phyloP scores from a whole-genome alignment of 257 asterid species.

The Gentiana dahurica region DNA sequence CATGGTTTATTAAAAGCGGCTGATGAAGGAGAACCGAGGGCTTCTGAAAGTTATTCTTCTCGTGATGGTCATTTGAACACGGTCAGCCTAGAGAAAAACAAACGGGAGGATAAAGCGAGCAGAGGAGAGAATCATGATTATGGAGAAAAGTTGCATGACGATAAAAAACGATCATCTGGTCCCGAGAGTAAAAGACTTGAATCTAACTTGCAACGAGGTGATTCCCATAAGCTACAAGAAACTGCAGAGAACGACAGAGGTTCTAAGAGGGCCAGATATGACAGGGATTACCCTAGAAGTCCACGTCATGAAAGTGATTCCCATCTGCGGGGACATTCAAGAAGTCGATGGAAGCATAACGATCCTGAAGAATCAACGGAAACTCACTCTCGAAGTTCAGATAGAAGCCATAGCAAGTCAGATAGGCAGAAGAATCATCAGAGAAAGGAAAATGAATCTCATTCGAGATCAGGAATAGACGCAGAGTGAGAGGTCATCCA shows the following conservation, averaged over 20 bases:
- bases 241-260: conserved; percentile 20
- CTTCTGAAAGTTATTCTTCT: conserved; percentile 20
- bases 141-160: conserved; percentile 20
- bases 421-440: conserved; percentile 26
- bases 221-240: conserved; percentile 23
- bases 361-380: conserved; percentile 21
- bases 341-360: conserved; percentile 20
- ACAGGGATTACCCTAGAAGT: conserved; percentile 19
- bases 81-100: conserved; percentile 21
- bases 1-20: conserved; percentile 29
- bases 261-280: conserved; percentile 20
- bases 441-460: conserved; percentile 33
- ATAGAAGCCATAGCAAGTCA: conserved; percentile 26
- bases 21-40: conserved; percentile 23
- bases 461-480: conserved; percentile 23
- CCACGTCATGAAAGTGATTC: conserved; percentile 17
- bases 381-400: conserved; percentile 24
- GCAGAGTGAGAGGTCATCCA: conserved; percentile 23
- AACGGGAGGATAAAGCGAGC: conserved; percentile 17
- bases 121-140: conserved; percentile 22
- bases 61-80: conserved; percentile 19
- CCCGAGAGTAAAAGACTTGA: conserved; percentile 17
- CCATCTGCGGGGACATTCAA: conserved; percentile 16
- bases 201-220: conserved; percentile 16
- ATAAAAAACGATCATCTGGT: conserved; percentile 13